phyloP scores from a whole-genome alignment of 2,329 filamentous ascomycete species.

The Pseudopithomyces maydicus region DNA sequence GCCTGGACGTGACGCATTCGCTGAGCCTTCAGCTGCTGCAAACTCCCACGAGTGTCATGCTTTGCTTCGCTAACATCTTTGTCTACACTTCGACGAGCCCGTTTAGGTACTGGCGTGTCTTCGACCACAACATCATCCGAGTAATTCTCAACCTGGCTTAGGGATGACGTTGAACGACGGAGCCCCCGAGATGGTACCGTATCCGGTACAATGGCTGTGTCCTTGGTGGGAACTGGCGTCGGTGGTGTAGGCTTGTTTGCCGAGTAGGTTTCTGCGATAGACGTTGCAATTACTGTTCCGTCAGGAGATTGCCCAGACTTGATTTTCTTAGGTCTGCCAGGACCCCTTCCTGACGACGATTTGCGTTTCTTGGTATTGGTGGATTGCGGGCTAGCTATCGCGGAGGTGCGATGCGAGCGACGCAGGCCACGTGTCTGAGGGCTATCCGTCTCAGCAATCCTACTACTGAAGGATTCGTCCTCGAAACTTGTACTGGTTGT shows the following conservation, averaged over 20 bases:
- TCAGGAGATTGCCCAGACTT: constrained; percentile 18
- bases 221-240: constrained; percentile 6
- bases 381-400: constrained; percentile 23
- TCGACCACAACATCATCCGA: constrained; percentile 26
- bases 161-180: constrained; percentile 34
- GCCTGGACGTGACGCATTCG: constrained; percentile 26
- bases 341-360: neutral
- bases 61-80: constrained; percentile 40
- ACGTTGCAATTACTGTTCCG: constrained; percentile 46
- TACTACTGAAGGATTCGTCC: constrained; percentile 42
- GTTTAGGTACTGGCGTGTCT: constrained; percentile 38
- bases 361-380: constrained; percentile 30
- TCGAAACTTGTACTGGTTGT: constrained; percentile 39
- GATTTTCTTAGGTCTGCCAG: constrained; percentile 19
- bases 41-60: constrained; percentile 1
- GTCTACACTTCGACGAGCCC: constrained; percentile 22
- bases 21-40: constrained; percentile 11
- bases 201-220: constrained; percentile 14
- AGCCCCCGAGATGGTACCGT: constrained; percentile 29
- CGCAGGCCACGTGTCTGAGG: constrained; percentile 25
- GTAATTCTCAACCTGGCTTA: constrained; percentile 33
- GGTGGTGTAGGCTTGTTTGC: constrained; percentile 22
- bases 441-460: constrained; percentile 21
- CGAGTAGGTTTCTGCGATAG: constrained; percentile 7
- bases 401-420: constrained; percentile 33